Conservation (phyloP, 805 yeast genomes). For the Grigorovia humatica region DNA sequence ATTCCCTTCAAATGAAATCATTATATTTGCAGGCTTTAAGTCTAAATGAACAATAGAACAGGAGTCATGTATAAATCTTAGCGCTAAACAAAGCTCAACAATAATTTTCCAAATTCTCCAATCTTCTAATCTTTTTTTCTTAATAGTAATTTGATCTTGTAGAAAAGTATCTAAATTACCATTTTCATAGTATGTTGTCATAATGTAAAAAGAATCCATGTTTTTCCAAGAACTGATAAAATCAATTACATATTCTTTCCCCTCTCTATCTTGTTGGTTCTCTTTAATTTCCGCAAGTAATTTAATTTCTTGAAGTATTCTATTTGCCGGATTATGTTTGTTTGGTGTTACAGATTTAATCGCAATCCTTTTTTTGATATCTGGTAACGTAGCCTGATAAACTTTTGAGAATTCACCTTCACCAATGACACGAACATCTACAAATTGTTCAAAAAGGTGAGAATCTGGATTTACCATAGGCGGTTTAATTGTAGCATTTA, state of each 20-base stretch:
- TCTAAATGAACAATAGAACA: conserved; percentile 77
- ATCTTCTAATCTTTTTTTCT: conserved; percentile 57
- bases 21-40: conserved; percentile 88
- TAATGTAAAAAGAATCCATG: conserved; percentile 66
- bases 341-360: conserved; percentile 71
- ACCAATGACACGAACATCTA: conserved; percentile 64
- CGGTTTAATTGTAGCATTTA: conserved; percentile 14
- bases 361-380: conserved; percentile 53
- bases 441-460: conserved; percentile 39
- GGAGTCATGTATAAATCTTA: conserved; percentile 66
- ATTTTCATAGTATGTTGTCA: conserved; percentile 93
- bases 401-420: conserved; percentile 87
- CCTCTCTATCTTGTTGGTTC: conserved; percentile 36
- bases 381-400: conserved; percentile 63
- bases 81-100: conserved; percentile 70
- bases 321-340: conserved; percentile 18
- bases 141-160: conserved; percentile 64
- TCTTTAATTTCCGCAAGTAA: conserved; percentile 29
- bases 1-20: conserved; percentile 89
- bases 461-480: conserved; percentile 20
- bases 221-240: conserved; percentile 81
- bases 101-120: conserved; percentile 97
- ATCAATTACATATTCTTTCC: conserved; percentile 67
- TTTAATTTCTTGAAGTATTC: conserved; percentile 26
- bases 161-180: conserved; percentile 80